Evolutionary conservation across 306 rosid species (phyloP), one percentile per base, ranked within the genome.

Genomic region (Delonix regia): DNA sequence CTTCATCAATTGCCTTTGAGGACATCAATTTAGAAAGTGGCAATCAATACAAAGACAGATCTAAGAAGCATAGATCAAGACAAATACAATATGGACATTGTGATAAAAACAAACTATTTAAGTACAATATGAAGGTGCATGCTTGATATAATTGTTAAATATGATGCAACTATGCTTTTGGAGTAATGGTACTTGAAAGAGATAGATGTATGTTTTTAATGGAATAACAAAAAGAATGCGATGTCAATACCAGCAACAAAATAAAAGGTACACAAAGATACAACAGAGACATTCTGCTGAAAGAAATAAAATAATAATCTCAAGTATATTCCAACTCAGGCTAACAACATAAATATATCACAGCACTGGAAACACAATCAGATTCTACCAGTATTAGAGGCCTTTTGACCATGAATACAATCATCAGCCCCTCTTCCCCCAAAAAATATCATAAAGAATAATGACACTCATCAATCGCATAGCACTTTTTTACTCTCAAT

Each of bases 1-100:
- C 98, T 86, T 94, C 98, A 73, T 92, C 96, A 76, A 94, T 94
- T 25, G 92, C 98, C 98, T 94, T 81, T 62, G 66, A 75, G 56
- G 45, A 81, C 78, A 42, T 62, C 72, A 67, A 39, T 48, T 77
- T 42, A 59, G 18, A 71, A 52, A 51, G 41, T 15, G 22, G 15
- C 51, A 28, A 41, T 44, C 6, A 69, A 71, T 61, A n/a, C n/a
- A n/a, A n/a, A n/a, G n/a, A n/a, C n/a, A n/a, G n/a, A n/a, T n/a
- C n/a, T n/a, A n/a, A n/a, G n/a, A n/a, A n/a, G n/a, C n/a, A n/a
- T n/a, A n/a, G n/a, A n/a, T n/a, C n/a, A n/a, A n/a, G n/a, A n/a
- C n/a, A n/a, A n/a, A n/a, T n/a, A n/a, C n/a, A n/a, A n/a, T n/a
- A n/a, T n/a, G n/a, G n/a, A n/a, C n/a, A n/a, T n/a, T n/a, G n/a